These are phyloP conservation scores for Elsinoe australis DNA, from an alignment of 2,329 filamentous ascomycete genomes.

Conservation along the genomic window DNA sequence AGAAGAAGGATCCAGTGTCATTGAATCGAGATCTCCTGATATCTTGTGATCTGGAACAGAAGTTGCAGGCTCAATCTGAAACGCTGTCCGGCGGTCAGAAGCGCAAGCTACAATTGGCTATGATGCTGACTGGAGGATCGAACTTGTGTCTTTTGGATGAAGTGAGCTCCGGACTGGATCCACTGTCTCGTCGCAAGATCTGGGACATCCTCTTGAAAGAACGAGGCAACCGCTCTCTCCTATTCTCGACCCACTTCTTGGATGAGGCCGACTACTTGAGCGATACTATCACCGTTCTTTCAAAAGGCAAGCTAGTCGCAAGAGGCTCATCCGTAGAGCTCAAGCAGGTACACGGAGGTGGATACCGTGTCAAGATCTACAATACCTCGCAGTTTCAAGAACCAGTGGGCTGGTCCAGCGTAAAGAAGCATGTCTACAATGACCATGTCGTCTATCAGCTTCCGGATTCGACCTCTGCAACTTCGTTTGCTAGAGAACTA, in stretches of 20 bases:
- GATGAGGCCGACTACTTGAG: conserved; percentile 87
- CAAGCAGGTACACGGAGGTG: conserved; percentile 73
- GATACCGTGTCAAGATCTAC: conserved; percentile 72
- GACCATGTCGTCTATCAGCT: conserved; percentile 69
- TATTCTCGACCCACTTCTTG: conserved; percentile 87
- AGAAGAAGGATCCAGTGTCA: conserved; percentile 51
- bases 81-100: conserved; percentile 89
- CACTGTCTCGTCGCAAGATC: conserved; percentile 76
- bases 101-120: conserved; percentile 81
- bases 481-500: conserved; percentile 60
- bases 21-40: conserved; percentile 57
- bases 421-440: conserved; percentile 45
- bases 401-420: conserved; percentile 26
- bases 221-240: conserved; percentile 70
- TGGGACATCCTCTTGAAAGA: conserved; percentile 90
- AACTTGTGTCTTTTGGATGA: conserved; percentile 87
- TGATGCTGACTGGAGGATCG: conserved; percentile 90
- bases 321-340: conserved; percentile 78
- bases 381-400: conserved; percentile 43
- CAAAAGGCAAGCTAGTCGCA: conserved; percentile 73
- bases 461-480: conserved; percentile 60
- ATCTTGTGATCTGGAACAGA: conserved; percentile 66
- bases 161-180: conserved; percentile 81
- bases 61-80: conserved; percentile 62
- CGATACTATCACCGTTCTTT: conserved; percentile 81